phyloP scores from a whole-genome alignment of 2,329 filamentous ascomycete genomes.

The Fusarium avenaceum region DNA sequence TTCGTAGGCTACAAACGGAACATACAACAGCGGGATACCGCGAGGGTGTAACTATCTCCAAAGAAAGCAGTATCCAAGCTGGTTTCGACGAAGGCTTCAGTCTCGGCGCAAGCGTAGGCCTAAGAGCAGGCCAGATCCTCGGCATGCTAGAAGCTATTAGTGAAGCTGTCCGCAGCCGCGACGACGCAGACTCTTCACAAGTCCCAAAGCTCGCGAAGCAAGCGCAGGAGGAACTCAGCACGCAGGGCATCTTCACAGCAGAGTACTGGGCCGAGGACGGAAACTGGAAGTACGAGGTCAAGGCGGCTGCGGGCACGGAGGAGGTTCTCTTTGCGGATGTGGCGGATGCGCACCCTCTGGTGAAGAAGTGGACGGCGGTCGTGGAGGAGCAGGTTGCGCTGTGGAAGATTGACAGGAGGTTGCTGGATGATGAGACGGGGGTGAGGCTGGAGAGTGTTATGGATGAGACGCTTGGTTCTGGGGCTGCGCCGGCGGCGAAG shows the following conservation, averaged over 20 bases:
- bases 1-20: conserved; percentile 78
- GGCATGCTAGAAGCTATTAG: conserved; percentile 82
- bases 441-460: conserved; percentile 47
- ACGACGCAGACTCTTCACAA: conserved; percentile 37
- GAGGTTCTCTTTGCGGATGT: conserved; percentile 72
- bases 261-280: conserved; percentile 79
- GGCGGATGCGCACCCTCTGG: conserved; percentile 75
- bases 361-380: conserved; percentile 70
- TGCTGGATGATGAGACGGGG: conserved; percentile 54
- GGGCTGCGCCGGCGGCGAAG: conserved; percentile 45
- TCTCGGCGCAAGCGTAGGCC: conserved; percentile 84
- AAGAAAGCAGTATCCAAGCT: conserved; percentile 80
- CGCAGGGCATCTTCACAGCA: conserved; percentile 72
- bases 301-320: conserved; percentile 51
- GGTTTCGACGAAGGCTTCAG: conserved; percentile 94
- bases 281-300: conserved; percentile 75
- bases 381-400: conserved; percentile 51
- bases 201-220: conserved; percentile 35
- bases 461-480: conserved; percentile 49
- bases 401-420: conserved; percentile 54
- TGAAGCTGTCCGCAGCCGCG: conserved; percentile 58
- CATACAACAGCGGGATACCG: conserved; percentile 91
- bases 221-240: conserved; percentile 71
- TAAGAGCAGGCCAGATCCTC: conserved; percentile 79
- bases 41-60: conserved; percentile 84